A percentile compares a stretch with the other conserved stretches of the same genome.
These are phyloP conservation scores for Ganoderma sinense DNA, from an alignment of 1,284 basidiomycete genomes.

Conservation along the genomic window DNA sequence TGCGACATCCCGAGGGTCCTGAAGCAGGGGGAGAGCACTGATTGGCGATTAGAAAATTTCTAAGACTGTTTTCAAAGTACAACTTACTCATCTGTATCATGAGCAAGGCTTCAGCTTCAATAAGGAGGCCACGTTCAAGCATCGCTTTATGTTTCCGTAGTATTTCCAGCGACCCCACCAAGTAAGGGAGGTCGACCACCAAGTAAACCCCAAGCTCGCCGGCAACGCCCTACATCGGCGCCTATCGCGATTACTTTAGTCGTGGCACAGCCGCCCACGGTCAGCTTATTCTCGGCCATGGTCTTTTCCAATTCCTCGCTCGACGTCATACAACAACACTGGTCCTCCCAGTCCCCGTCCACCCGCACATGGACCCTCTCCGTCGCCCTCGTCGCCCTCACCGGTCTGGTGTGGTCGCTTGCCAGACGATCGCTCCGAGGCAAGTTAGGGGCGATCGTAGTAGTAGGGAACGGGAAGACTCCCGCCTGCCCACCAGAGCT, in stretches of 20 bases:
- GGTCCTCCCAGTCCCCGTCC: conserved; percentile 16
- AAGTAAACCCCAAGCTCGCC: too few species aligned
- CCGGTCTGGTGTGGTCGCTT: not conserved
- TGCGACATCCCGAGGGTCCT: too few species aligned
- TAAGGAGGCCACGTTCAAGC: too few species aligned
- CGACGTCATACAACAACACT: conserved; percentile 13
- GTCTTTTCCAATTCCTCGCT: conserved; percentile 18
- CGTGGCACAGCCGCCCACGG: not conserved
- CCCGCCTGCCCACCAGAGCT: conserved; percentile 20
- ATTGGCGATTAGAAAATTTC: too few species aligned
- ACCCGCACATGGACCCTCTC: conserved; percentile 18
- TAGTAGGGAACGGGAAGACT: not conserved
- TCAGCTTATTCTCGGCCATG: conserved; percentile 16
- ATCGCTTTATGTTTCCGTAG: too few species aligned
- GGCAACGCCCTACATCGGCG: not conserved
- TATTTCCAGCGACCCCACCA: too few species aligned
- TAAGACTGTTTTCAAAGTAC: too few species aligned
- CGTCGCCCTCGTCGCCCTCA: not conserved
- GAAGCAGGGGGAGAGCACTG: too few species aligned
- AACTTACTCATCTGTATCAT: too few species aligned
- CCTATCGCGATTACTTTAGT: not conserved
- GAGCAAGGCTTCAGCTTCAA: too few species aligned
- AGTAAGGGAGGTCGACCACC: too few species aligned
- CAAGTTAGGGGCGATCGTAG: not conserved
- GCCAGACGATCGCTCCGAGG: not conserved